Evolutionary conservation across 2,329 filamentous ascomycete species (phyloP).

Genomic region (Xylaria sp.): DNA sequence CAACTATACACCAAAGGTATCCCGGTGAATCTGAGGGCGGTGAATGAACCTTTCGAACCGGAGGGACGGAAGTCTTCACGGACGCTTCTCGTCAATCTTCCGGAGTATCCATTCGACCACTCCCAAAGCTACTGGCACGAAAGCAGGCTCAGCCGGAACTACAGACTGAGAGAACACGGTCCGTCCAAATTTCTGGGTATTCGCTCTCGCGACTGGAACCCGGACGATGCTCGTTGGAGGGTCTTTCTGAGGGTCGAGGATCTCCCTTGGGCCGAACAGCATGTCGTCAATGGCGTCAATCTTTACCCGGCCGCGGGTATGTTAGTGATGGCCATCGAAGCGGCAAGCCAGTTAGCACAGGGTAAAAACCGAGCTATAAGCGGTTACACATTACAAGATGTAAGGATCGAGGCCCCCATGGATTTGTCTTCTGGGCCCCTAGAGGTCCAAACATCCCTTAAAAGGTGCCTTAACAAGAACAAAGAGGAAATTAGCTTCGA

Average conservation of each 20-base stretch:
- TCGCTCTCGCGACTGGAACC: constrained; percentile 38
- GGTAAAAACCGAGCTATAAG: background rate
- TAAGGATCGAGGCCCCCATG: constrained; percentile 27
- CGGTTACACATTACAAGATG: constrained; percentile 27
- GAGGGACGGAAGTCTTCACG: background rate
- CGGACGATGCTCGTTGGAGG: constrained; percentile 53
- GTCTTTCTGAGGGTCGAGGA: constrained; percentile 54
- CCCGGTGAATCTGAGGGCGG: background rate
- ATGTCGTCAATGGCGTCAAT: constrained; percentile 50
- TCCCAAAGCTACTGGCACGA: constrained; percentile 53
- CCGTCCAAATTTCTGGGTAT: constrained; percentile 47
- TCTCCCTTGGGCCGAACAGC: constrained; percentile 57
- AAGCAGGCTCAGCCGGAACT: constrained; percentile 43
- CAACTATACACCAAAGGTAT: background rate
- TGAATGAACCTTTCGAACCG: background rate
- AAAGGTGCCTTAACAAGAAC: background rate
- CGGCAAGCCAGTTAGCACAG: constrained; percentile 32
- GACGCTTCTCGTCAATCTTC: constrained; percentile 47
- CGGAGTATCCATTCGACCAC: constrained; percentile 56
- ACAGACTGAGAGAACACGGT: constrained; percentile 42
- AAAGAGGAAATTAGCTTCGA: constrained; percentile 13
- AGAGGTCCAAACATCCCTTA: constrained; percentile 36
- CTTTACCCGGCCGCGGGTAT: constrained; percentile 51
- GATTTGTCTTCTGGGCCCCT: background rate
- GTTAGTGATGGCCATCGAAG: constrained; percentile 50